phyloP scores from a whole-genome alignment of 2,329 filamentous ascomycete genomes.

The Kalaharituber pfeilii region DNA sequence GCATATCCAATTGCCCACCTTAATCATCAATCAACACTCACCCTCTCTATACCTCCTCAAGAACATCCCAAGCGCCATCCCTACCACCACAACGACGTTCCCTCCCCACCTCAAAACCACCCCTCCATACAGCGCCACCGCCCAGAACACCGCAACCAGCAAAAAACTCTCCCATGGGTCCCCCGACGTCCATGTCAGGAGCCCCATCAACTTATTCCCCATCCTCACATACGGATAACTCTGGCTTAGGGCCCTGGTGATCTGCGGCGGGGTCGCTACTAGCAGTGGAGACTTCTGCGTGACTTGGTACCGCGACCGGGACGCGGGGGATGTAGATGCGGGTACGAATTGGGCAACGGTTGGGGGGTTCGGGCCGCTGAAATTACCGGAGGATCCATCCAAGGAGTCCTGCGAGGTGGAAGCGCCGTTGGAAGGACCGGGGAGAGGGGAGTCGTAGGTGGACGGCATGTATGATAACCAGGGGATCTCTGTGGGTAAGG shows the following conservation, averaged over 20 bases:
- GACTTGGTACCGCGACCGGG: conserved; percentile 66
- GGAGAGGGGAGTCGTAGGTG: conserved; percentile 21
- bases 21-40: conserved; percentile 1
- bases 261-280: conserved; percentile 80
- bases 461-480: conserved; percentile 26
- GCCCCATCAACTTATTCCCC: conserved; percentile 64
- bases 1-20: not conserved
- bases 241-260: conserved; percentile 85
- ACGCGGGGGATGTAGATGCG: conserved; percentile 52
- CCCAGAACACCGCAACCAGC: conserved; percentile 72
- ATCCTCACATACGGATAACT: conserved; percentile 87
- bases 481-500: not conserved
- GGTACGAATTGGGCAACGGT: conserved; percentile 87
- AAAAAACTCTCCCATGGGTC: conserved; percentile 97
- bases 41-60: conserved; percentile 43
- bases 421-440: conserved; percentile 16
- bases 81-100: conserved; percentile 61
- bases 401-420: conserved; percentile 3
- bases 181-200: conserved; percentile 83
- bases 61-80: conserved; percentile 83
- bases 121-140: conserved; percentile 68
- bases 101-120: conserved; percentile 63
- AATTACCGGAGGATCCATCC: not conserved
- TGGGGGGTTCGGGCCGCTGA: conserved; percentile 42
- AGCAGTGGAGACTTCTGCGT: conserved; percentile 92